Conservation (phyloP, 768 basidiomycete genomes). For the Leucosporidium scottii region DNA sequence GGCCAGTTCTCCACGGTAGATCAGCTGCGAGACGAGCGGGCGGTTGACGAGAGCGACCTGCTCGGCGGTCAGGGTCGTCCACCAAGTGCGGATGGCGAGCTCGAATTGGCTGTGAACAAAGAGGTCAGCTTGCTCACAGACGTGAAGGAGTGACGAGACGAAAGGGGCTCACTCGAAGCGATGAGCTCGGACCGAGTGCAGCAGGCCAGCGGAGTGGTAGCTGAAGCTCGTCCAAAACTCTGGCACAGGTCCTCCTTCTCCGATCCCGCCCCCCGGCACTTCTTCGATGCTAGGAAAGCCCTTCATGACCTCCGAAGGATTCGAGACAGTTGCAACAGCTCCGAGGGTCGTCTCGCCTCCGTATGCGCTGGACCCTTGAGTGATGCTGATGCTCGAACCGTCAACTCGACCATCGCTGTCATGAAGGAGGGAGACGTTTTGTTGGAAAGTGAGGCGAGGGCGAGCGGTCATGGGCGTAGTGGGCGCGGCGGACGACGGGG, state of each 20-base stretch:
- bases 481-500: neutral
- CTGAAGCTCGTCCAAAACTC: neutral
- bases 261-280: slow-evolving; percentile 50
- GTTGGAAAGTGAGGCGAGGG: neutral
- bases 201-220: neutral
- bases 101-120: slow-evolving; percentile 79
- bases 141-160: too few species aligned
- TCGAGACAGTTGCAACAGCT: slow-evolving; percentile 49
- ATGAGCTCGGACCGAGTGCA: neutral
- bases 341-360: slow-evolving; percentile 44
- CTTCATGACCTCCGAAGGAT: slow-evolving; percentile 65
- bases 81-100: slow-evolving; percentile 75
- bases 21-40: slow-evolving; percentile 75
- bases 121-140: slow-evolving; percentile 38
- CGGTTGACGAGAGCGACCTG: slow-evolving; percentile 85
- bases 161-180: slow-evolving; percentile 1
- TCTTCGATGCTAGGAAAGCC: slow-evolving; percentile 82
- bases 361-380: slow-evolving; percentile 54
- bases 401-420: neutral
- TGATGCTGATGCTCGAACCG: slow-evolving; percentile 42
- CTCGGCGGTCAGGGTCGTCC: slow-evolving; percentile 63
- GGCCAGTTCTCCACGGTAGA: slow-evolving; percentile 83
- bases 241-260: neutral
- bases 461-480: neutral
- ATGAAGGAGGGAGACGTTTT: neutral